Percentiles rank a stretch among this genome's conserved stretches.
Evolutionary conservation across 2,329 filamentous ascomycete genomes (phyloP).

Genomic region (Magnaporthiopsis poae): DNA sequence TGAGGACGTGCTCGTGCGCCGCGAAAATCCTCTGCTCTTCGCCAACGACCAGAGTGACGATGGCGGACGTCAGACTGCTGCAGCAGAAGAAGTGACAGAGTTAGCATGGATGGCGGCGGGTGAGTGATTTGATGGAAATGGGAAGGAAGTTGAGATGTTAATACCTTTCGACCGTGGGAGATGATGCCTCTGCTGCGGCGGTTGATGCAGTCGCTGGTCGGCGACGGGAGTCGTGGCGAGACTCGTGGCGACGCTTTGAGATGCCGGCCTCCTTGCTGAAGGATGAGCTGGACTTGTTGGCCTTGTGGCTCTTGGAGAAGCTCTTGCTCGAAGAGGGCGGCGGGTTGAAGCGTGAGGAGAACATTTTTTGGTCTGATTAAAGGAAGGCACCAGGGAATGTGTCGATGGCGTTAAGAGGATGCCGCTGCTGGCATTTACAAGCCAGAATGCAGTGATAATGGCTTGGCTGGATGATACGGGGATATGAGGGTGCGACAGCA

Average conservation of each 20-base stretch:
- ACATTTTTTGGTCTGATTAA: constrained; percentile 1
- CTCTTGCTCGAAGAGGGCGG: constrained; percentile 25
- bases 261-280: constrained; percentile 46
- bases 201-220: constrained; percentile 39
- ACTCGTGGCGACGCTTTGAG: constrained; percentile 45
- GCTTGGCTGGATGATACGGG: neutral
- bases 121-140: constrained; percentile 3
- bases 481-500: neutral
- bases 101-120: neutral
- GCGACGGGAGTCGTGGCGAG: constrained; percentile 41
- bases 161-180: constrained; percentile 1
- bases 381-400: neutral
- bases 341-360: constrained; percentile 7
- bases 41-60: constrained; percentile 75
- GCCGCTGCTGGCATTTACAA: neutral
- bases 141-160: neutral
- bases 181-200: constrained; percentile 26
- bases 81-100: neutral
- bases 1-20: constrained; percentile 78
- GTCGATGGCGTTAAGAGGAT: neutral
- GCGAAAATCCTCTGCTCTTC: constrained; percentile 78
- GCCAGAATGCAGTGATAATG: neutral
- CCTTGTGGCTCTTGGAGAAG: constrained; percentile 43
- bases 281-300: constrained; percentile 40
- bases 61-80: constrained; percentile 53